phyloP scores from a whole-genome alignment of 2,329 filamentous ascomycete species.

The Botryosphaeria dothidea region DNA sequence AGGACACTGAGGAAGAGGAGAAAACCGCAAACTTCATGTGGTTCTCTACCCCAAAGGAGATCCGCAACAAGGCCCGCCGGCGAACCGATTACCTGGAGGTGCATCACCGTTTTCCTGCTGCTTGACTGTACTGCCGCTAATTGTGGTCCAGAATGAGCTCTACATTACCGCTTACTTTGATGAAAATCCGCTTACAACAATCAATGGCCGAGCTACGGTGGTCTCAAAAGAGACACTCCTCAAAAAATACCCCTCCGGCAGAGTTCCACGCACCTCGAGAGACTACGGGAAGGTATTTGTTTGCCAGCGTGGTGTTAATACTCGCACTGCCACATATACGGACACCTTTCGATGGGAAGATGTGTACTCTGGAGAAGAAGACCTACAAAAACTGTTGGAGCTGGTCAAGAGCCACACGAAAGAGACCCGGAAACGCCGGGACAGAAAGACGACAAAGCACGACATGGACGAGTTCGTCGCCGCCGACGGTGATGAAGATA shows the following conservation, averaged over 20 bases:
- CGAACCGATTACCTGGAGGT: constrained; percentile 74
- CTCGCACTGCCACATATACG: constrained; percentile 85
- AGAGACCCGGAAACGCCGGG: constrained; percentile 59
- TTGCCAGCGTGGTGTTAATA: constrained; percentile 86
- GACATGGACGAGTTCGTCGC: constrained; percentile 49
- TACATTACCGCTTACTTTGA: constrained; percentile 90
- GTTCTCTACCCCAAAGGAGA: constrained; percentile 91
- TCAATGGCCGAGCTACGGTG: constrained; percentile 84
- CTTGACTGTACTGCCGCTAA: constrained; percentile 20
- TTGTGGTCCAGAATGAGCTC: constrained; percentile 69
- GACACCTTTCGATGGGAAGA: constrained; percentile 93
- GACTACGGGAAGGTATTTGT: constrained; percentile 86
- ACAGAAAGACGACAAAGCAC: constrained; percentile 32
- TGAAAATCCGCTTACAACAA: constrained; percentile 79
- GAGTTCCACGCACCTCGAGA: constrained; percentile 69
- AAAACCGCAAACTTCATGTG: constrained; percentile 91
- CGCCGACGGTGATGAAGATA: constrained; percentile 41
- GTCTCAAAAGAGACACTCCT: constrained; percentile 72
- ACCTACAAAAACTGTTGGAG: constrained; percentile 66
- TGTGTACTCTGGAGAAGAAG: constrained; percentile 68
- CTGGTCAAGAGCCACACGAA: constrained; percentile 73
- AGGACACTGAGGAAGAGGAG: constrained; percentile 50
- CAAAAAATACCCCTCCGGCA: constrained; percentile 70
- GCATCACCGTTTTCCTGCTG: constrained; percentile 26
- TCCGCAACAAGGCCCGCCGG: constrained; percentile 80